These are phyloP conservation scores for Hirsutella rhossiliensis DNA, from an alignment of 2,329 filamentous ascomycete species.

Conservation along the genomic window DNA sequence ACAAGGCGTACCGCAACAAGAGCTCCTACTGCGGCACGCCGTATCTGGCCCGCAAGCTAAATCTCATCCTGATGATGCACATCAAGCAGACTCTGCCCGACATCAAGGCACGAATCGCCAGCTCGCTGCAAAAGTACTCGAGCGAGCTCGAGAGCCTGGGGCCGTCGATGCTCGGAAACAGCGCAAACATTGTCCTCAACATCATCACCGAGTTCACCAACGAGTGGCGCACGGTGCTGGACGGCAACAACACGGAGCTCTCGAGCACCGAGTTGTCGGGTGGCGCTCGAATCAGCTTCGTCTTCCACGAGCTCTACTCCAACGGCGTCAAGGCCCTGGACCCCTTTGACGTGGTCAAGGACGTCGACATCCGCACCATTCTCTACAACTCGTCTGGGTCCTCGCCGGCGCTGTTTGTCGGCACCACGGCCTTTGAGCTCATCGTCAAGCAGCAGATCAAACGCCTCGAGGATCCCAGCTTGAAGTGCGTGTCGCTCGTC, in stretches of 20 bases:
- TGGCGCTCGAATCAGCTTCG: slow-evolving; percentile 95
- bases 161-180: slow-evolving; percentile 92
- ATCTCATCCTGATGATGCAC: slow-evolving; percentile 99
- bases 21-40: slow-evolving; percentile 96
- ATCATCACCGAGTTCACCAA: slow-evolving; percentile 99
- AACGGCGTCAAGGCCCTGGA: slow-evolving; percentile 97
- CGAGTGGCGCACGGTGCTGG: slow-evolving; percentile 90
- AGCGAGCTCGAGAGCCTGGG: slow-evolving; percentile 73
- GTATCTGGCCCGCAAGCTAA: slow-evolving; percentile 91
- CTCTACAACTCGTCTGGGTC: slow-evolving; percentile 99
- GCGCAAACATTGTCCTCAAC: slow-evolving; percentile 90
- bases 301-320: slow-evolving; percentile 96
- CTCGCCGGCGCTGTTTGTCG: slow-evolving; percentile 90
- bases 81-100: slow-evolving; percentile 99
- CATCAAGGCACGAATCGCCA: slow-evolving; percentile 94
- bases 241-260: slow-evolving; percentile 92
- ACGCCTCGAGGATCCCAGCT: slow-evolving; percentile 85
- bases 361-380: slow-evolving; percentile 92
- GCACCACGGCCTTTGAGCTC: slow-evolving; percentile 94
- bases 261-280: slow-evolving; percentile 91
- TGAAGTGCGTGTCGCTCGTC: slow-evolving; percentile 95
- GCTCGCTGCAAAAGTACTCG: slow-evolving; percentile 84
- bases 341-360: slow-evolving; percentile 94
- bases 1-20: slow-evolving; percentile 98
- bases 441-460: slow-evolving; percentile 99